Evolutionary conservation across 2,329 filamentous ascomycete species (phyloP).

Genomic region (Colletotrichum sp.): DNA sequence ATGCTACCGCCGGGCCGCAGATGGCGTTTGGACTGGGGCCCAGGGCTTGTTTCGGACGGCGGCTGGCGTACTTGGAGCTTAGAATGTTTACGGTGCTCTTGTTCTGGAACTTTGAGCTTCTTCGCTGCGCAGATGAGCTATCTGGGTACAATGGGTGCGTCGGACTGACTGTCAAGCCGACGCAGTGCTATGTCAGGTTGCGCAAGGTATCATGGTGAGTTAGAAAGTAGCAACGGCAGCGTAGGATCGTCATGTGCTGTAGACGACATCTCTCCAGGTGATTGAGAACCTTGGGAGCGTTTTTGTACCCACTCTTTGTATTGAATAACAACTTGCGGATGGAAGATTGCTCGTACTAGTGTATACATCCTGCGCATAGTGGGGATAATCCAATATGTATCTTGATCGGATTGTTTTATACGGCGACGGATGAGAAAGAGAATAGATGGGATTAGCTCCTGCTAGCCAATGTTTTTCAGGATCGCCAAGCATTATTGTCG

Average conservation of each 20-base stretch:
- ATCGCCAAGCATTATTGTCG: not conserved
- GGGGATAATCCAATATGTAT: not conserved
- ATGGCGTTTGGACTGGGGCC: conserved; percentile 27
- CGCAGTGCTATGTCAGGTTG: not conserved
- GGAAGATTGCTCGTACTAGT: not conserved
- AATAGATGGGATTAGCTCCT: not conserved
- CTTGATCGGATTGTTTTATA: fast-evolving
- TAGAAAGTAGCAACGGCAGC: not conserved
- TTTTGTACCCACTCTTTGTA: not conserved
- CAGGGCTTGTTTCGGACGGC: conserved; percentile 30
- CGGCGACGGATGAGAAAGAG: not conserved
- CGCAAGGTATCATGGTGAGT: not conserved
- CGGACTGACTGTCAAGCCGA: not conserved
- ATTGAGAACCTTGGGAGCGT: not conserved
- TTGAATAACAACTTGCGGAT: not conserved
- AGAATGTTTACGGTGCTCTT: conserved; percentile 26
- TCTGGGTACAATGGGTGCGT: not conserved
- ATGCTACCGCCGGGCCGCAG: conserved; percentile 27
- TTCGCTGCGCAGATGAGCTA: not conserved
- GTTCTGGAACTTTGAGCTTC: conserved; percentile 30
- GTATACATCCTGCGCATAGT: not conserved
- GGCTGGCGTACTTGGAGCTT: conserved; percentile 32
- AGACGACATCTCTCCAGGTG: not conserved
- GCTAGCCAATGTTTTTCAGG: not conserved
- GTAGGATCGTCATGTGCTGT: not conserved